Percentiles rank a stretch among this genome's conserved stretches.
Conservation (phyloP, 495 filamentous ascomycete species). For the Neurospora terricola region DNA sequence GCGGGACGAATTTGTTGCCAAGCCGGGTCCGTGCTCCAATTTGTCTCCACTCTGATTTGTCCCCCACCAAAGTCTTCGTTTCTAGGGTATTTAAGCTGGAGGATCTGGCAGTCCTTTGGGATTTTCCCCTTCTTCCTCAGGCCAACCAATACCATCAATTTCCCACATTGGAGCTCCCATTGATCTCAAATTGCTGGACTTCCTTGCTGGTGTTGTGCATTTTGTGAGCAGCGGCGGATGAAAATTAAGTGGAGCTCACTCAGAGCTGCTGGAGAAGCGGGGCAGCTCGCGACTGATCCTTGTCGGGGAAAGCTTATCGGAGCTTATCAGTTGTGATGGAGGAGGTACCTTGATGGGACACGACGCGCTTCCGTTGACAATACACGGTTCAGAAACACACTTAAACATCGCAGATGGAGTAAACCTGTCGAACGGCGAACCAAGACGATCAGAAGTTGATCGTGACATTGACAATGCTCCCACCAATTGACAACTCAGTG, state of each 20-base stretch:
- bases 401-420: not conserved
- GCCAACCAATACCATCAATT: too few relatives aligned
- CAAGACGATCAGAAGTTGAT: not conserved
- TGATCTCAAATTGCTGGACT: too few relatives aligned
- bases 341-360: not conserved
- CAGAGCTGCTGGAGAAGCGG: not conserved
- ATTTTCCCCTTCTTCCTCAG: too few relatives aligned
- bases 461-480: constrained; percentile 43
- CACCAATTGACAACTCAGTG: constrained; percentile 52
- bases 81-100: too few relatives aligned
- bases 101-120: too few relatives aligned
- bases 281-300: not conserved
- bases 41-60: too few relatives aligned
- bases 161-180: too few relatives aligned
- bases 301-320: not conserved
- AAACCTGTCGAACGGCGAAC: not conserved
- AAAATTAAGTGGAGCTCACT: not conserved
- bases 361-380: not conserved
- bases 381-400: not conserved
- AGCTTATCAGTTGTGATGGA: not conserved
- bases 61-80: too few relatives aligned
- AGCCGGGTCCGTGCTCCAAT: not conserved
- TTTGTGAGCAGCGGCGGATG: not conserved
- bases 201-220: not conserved
- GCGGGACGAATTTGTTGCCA: not conserved